Evolutionary conservation across 140 eudicot genomes (phyloP), one percentile per base, ranked within the genome.

Genomic region (Oenanthe javanica): DNA sequence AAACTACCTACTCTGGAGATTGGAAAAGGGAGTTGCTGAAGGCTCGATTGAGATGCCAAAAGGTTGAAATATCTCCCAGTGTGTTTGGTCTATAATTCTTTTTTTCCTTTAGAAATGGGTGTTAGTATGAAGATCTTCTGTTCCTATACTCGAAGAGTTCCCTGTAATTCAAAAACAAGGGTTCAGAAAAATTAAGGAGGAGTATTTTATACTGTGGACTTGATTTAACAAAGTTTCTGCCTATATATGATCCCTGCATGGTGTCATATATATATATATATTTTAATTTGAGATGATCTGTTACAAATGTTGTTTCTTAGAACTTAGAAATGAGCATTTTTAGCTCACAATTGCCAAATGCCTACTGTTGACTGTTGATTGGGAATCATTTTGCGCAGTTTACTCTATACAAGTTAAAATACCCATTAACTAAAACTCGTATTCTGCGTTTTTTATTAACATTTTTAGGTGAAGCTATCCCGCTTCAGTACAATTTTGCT

Each of bases 41-140:
- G 98, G 98, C 76, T 85, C 97, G 15, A 74, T 79, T 71, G 98
- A 92, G 88, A 94, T 94, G 67, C 96, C 98, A 42, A 94, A 90
- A 94, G 98, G 97, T 92, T 46, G 46, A 51, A 83, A 57, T 59
- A 9, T 54, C 43, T 21, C 40, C 36, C 42, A 18, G 25, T 45
- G 31, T n/a, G 43, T 47, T 74, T 23, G 59, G 18, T 5, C 9
- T 9, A 3, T 18, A 5, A 5, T 0, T 46, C n/a, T 18, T 36
- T 71, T 14, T 38, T 27, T 19, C 9, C 10, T 16, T 16, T 50
- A 1, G 23, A 8, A 3, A 72, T 11, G 16, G 27, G n/a, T 72
- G 54, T 7, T 72, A 43, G 4, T 43, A 25, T 70, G 75, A 42
- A 40, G 14, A 46, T 21, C 14, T 45, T 38, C 5, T 36, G 4